Percentiles rank a stretch among this genome's conserved stretches.
phyloP scores from a whole-genome alignment of 129 eudicot species.

The Flaveria brownii region DNA sequence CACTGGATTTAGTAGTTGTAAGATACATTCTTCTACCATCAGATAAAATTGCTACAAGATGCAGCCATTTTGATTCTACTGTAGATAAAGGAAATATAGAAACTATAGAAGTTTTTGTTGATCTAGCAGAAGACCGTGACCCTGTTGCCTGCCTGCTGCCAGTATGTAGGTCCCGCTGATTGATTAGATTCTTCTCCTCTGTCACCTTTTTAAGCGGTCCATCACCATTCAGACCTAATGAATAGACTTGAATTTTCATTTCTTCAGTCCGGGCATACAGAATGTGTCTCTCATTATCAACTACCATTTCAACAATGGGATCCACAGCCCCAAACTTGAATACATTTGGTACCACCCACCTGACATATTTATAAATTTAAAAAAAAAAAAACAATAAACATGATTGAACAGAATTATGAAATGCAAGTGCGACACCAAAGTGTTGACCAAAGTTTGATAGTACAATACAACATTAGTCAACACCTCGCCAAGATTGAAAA shows the following conservation, averaged over 20 bases:
- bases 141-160: constrained; percentile 69
- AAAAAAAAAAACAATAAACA: constrained; percentile 13
- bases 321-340: constrained; percentile 94
- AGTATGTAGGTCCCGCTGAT: constrained; percentile 66
- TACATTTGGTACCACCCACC: constrained; percentile 97
- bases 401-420: neutral
- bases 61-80: constrained; percentile 88
- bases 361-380: constrained; percentile 25
- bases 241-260: constrained; percentile 87
- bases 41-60: constrained; percentile 91
- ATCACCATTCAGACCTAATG: constrained; percentile 77
- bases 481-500: neutral
- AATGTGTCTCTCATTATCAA: constrained; percentile 87
- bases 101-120: constrained; percentile 79
- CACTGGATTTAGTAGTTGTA: constrained; percentile 73
- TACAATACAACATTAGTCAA: neutral
- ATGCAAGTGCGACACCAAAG: neutral
- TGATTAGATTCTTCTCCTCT: constrained; percentile 83
- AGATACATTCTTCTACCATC: constrained; percentile 99
- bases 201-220: constrained; percentile 94
- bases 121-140: constrained; percentile 53
- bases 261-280: constrained; percentile 93
- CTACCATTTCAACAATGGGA: constrained; percentile 89
- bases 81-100: constrained; percentile 87
- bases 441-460: neutral